Evolutionary conservation across 2,329 filamentous ascomycete species (phyloP).

Genomic region (Scedosporium aurantiacum): DNA sequence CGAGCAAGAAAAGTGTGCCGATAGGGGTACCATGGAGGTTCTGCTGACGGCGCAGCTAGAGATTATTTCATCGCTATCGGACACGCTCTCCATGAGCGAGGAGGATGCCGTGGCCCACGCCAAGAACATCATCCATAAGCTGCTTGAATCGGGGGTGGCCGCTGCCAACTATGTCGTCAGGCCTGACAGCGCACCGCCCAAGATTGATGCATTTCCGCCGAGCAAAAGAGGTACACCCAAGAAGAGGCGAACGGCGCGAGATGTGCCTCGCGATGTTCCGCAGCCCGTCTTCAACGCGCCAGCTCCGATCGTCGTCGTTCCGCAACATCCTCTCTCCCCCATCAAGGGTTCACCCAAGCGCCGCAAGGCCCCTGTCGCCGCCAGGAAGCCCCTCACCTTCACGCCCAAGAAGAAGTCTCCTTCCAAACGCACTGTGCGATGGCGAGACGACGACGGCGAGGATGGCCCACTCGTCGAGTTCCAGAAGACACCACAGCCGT

Average conservation of each 20-base stretch:
- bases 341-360: slow-evolving; percentile 52
- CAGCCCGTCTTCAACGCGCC: slow-evolving; percentile 8
- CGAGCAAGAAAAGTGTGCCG: slow-evolving; percentile 74
- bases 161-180: slow-evolving; percentile 79
- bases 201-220: slow-evolving; percentile 49
- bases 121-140: slow-evolving; percentile 61
- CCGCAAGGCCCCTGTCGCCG: slow-evolving; percentile 50
- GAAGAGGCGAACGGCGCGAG: slow-evolving; percentile 40
- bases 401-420: slow-evolving; percentile 69
- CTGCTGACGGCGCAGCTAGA: slow-evolving; percentile 87
- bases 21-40: slow-evolving; percentile 68
- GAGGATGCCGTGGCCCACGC: slow-evolving; percentile 73
- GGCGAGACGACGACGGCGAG: slow-evolving; percentile 82
- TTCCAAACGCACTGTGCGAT: slow-evolving; percentile 68
- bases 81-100: slow-evolving; percentile 73
- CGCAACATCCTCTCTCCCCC: slow-evolving; percentile 36
- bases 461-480: slow-evolving; percentile 81
- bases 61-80: slow-evolving; percentile 70
- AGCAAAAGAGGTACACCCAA: slow-evolving; percentile 67
- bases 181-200: slow-evolving; percentile 59
- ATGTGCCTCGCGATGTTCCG: slow-evolving; percentile 7
- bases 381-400: slow-evolving; percentile 64
- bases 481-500: slow-evolving; percentile 74
- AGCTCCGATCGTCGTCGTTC: slow-evolving; percentile 17
- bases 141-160: slow-evolving; percentile 65